phyloP scores from a whole-genome alignment of 305 asterid genomes.

The Fraxinus sp. region DNA sequence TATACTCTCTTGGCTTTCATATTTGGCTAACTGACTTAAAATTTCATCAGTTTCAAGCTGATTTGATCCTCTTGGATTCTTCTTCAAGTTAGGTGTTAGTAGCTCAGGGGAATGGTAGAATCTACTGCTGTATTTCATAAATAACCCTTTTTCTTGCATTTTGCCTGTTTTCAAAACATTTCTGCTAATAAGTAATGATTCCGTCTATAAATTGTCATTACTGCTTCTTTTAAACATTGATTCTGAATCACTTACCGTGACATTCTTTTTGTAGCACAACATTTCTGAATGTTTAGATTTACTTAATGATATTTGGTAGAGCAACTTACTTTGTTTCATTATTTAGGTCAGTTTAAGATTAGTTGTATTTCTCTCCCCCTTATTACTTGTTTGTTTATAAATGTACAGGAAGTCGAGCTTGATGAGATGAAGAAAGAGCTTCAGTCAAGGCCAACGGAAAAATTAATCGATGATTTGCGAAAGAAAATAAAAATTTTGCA shows the following conservation, averaged over 20 bases:
- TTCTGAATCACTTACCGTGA: background rate
- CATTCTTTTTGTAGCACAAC: background rate
- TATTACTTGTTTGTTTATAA: conserved; percentile 15
- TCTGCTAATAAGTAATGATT: background rate
- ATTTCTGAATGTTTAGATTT: background rate
- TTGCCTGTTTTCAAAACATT: background rate
- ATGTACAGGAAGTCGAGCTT: conserved; percentile 63
- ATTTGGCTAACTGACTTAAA: background rate
- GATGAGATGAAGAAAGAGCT: conserved; percentile 86
- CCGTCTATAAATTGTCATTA: background rate
- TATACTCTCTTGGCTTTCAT: background rate
- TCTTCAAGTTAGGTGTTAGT: conserved; percentile 16
- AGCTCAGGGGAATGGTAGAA: conserved; percentile 7
- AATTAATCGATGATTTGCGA: conserved; percentile 83
- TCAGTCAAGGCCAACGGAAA: conserved; percentile 81
- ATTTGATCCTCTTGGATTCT: conserved; percentile 7
- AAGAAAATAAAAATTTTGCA: conserved; percentile 95
- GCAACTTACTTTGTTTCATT: conserved; percentile 9
- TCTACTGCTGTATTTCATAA: conserved; percentile 5
- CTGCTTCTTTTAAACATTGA: background rate
- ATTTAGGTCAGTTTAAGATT: conserved; percentile 7
- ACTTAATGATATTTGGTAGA: background rate
- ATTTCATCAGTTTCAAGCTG: conserved; percentile 5
- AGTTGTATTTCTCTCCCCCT: conserved; percentile 3
- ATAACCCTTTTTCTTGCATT: background rate